phyloP scores from a whole-genome alignment of 2,329 filamentous ascomycete genomes.

The Colletotrichum godetiae region DNA sequence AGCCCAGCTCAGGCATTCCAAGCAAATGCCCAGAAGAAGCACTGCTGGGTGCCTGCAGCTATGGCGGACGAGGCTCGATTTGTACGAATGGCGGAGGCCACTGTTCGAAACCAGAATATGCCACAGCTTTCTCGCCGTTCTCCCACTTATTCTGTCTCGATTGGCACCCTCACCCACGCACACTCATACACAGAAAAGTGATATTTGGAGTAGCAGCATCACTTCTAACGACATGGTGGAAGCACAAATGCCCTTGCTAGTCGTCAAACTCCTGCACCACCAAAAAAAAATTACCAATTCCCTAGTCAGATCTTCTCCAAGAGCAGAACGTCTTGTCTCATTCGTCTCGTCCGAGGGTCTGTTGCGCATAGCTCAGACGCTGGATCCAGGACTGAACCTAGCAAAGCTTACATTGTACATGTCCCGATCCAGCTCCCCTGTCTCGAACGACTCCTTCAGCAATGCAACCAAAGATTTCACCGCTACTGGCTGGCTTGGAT shows the following conservation, averaged over 20 bases:
- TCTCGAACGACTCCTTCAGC: neutral
- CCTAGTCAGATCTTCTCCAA: neutral
- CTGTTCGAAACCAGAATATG: neutral
- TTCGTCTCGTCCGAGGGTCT: neutral
- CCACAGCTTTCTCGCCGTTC: neutral
- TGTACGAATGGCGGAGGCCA: neutral
- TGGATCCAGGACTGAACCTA: neutral
- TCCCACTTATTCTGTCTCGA: neutral
- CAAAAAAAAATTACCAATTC: neutral
- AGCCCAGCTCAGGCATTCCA: neutral
- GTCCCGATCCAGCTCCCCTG: neutral
- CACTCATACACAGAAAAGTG: neutral
- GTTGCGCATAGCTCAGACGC: neutral
- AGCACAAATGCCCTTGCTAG: too few relatives aligned
- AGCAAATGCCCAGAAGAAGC: neutral
- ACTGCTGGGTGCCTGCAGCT: neutral
- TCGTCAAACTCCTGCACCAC: neutral
- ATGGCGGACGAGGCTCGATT: neutral
- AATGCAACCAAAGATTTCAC: neutral
- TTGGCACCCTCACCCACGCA: neutral
- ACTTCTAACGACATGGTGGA: neutral
- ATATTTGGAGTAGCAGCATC: neutral
- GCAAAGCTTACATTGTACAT: neutral
- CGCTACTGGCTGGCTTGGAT: neutral
- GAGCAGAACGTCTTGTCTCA: neutral